These are phyloP conservation scores for Conoideocrella luteorostrata DNA, from an alignment of 2,329 filamentous ascomycete genomes.

Conservation along the genomic window DNA sequence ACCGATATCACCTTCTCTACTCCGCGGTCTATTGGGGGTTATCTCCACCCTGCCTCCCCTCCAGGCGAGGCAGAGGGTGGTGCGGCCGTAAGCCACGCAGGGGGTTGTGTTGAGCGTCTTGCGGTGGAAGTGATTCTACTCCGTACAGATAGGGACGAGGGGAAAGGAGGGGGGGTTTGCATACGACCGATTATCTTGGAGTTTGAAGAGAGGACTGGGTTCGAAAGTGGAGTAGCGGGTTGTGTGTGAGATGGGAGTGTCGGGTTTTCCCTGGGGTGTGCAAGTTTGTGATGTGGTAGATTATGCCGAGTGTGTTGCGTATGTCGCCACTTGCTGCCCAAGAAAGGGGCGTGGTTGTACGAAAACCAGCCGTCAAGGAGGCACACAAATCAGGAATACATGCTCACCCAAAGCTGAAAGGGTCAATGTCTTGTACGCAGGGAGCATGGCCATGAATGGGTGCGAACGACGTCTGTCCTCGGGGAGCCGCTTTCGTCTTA, in stretches of 20 bases:
- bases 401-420: too few species aligned
- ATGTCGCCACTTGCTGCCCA: too few species aligned
- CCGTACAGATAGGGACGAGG: constrained; percentile 57
- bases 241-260: not conserved
- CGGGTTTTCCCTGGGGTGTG: too few species aligned
- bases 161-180: constrained; percentile 56
- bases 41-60: constrained; percentile 56
- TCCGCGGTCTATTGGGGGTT: not conserved
- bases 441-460: too few species aligned
- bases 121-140: constrained; percentile 62
- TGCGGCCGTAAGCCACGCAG: constrained; percentile 49
- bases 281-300: too few species aligned
- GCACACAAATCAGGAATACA: too few species aligned
- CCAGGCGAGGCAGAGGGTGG: constrained; percentile 60
- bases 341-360: too few species aligned
- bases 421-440: too few species aligned
- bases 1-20: constrained; percentile 48
- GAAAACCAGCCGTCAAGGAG: too few species aligned
- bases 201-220: constrained; percentile 47
- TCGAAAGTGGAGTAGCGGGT: constrained; percentile 24
- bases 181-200: constrained; percentile 54
- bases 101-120: constrained; percentile 64
- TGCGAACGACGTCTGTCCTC: too few species aligned
- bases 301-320: too few species aligned
- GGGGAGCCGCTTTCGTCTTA: too few species aligned